phyloP scores from a whole-genome alignment of 208 protist genomes.

The Trichomonas tenax region DNA sequence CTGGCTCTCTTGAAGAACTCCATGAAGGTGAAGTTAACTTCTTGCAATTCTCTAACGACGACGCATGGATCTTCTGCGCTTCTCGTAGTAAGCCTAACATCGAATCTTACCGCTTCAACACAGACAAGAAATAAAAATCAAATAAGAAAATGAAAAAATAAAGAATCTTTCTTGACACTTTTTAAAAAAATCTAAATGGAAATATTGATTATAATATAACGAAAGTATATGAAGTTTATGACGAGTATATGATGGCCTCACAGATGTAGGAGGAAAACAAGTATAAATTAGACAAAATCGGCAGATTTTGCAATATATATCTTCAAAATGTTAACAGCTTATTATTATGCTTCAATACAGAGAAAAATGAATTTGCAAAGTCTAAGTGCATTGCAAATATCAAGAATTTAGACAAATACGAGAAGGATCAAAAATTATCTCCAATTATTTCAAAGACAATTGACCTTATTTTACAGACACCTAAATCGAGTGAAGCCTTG shows the following conservation, averaged over 20 bases:
- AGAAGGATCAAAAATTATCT: neutral
- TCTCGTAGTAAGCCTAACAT: neutral
- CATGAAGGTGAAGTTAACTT: neutral
- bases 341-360: neutral
- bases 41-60: neutral
- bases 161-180: too few species aligned
- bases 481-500: neutral
- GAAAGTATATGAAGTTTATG: neutral
- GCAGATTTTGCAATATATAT: neutral
- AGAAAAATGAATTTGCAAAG: neutral
- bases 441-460: neutral
- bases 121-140: neutral
- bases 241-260: neutral
- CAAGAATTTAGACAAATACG: neutral
- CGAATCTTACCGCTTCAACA: neutral
- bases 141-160: neutral
- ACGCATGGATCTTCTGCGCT: neutral
- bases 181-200: neutral
- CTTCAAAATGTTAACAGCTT: neutral
- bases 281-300: neutral
- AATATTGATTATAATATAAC: neutral
- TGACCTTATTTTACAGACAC: neutral
- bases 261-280: neutral
- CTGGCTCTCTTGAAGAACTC: neutral
- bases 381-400: neutral